Evolutionary conservation across 768 basidiomycete species (phyloP).

Genomic region (Fibroporia radiculosa): DNA sequence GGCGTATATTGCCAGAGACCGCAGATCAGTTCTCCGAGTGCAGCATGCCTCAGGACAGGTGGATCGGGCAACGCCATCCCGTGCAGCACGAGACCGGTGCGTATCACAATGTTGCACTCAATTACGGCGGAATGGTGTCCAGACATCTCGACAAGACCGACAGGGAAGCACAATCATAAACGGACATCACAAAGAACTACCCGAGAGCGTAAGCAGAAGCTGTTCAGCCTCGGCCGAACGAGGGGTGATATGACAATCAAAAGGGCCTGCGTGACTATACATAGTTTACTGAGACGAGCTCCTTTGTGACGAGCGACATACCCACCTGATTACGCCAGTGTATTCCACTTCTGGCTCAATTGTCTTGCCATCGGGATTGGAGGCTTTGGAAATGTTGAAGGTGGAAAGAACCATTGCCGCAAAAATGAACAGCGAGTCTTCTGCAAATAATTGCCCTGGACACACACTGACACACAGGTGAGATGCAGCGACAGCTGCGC

Average conservation of each 20-base stretch:
- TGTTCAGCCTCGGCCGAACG: neutral
- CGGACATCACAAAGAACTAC: too few species aligned
- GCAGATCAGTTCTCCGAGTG: too few species aligned
- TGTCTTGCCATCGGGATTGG: constrained; percentile 4
- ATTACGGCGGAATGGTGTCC: too few species aligned
- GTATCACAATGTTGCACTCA: too few species aligned
- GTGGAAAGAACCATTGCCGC: constrained; percentile 10
- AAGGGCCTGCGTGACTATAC: neutral
- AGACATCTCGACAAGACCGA: too few species aligned
- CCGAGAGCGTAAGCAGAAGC: neutral
- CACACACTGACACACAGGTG: constrained; percentile 1
- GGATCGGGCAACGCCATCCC: too few species aligned
- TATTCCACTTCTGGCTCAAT: constrained; percentile 4
- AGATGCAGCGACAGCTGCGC: neutral
- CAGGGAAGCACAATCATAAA: too few species aligned
- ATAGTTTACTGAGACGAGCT: neutral
- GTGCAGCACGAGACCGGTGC: too few species aligned
- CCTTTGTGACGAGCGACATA: too few species aligned
- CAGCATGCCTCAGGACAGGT: too few species aligned
- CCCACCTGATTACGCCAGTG: constrained; percentile 6
- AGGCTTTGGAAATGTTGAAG: constrained; percentile 13
- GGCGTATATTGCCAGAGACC: too few species aligned
- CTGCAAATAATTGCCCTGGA: constrained; percentile 15
- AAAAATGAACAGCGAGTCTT: constrained; percentile 11
- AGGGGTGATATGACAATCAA: neutral